Evolutionary conservation across 441 rosid genomes (phyloP).

Genomic region (Croton laevigatus): DNA sequence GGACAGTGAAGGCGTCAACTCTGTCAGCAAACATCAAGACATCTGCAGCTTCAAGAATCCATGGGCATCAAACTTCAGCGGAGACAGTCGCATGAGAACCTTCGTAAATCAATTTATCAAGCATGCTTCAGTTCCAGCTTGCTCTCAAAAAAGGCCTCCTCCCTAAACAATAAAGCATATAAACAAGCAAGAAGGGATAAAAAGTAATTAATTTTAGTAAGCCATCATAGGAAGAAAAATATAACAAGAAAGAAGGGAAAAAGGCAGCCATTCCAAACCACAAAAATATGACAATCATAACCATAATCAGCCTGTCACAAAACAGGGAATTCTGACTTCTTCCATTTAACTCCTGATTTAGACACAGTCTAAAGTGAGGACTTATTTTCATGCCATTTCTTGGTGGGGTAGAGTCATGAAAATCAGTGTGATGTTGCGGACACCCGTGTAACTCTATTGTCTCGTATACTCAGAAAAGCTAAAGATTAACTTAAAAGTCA

Average conservation of each 20-base stretch:
- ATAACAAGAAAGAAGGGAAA: background rate
- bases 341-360: no score
- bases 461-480: no score
- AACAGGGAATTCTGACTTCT: background rate
- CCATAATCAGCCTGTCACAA: background rate
- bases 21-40: conserved; percentile 1
- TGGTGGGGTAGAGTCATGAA: no score
- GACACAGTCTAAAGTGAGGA: background rate
- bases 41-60: conserved; percentile 15
- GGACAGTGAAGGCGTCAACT: background rate
- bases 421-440: no score
- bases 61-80: background rate
- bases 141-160: conserved; percentile 14
- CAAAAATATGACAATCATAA: background rate
- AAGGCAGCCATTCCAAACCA: background rate
- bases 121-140: conserved; percentile 22
- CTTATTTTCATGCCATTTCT: background rate
- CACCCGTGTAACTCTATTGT: no score
- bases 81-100: background rate
- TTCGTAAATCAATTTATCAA: background rate
- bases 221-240: background rate
- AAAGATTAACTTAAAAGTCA: background rate
- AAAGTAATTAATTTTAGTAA: background rate
- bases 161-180: conserved; percentile 10
- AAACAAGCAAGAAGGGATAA: background rate